These are phyloP conservation scores for Eragrostis curvula DNA, from an alignment of 176 grass and related monocot species.

Conservation along the genomic window DNA sequence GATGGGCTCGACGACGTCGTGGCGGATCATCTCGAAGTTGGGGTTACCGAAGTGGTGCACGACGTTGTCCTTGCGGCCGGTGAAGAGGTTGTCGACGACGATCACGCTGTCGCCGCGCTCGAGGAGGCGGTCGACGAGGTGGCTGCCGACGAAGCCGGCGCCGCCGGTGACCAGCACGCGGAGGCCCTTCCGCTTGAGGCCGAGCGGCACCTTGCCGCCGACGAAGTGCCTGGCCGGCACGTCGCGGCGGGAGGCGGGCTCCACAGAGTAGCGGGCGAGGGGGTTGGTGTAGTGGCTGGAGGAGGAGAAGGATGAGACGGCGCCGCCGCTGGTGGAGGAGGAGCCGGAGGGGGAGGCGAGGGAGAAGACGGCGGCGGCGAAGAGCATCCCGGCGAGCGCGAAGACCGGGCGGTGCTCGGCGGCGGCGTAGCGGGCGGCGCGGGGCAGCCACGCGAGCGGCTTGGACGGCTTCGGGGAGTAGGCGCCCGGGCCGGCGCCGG, in stretches of 20 bases:
- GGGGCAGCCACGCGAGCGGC: conserved; percentile 63
- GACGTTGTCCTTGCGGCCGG: conserved; percentile 89
- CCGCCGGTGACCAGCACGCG: conserved; percentile 90
- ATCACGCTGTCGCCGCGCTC: conserved; percentile 85
- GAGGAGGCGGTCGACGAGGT: conserved; percentile 86
- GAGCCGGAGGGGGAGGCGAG: conserved; percentile 28
- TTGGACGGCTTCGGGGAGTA: conserved; percentile 70
- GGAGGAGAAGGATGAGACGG: background rate
- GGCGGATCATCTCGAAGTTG: conserved; percentile 95
- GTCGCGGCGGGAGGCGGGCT: conserved; percentile 6
- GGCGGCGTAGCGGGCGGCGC: conserved; percentile 59
- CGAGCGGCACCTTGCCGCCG: conserved; percentile 79
- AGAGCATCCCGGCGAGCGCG: conserved; percentile 72
- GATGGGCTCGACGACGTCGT: conserved; percentile 94
- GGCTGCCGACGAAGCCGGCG: conserved; percentile 90
- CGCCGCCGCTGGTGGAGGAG: background rate
- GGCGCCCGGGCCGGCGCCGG: background rate
- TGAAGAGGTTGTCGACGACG: conserved; percentile 98
- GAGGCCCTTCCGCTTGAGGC: conserved; percentile 79
- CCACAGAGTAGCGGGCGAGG: conserved; percentile 45
- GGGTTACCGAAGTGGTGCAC: conserved; percentile 87
- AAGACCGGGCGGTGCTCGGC: conserved; percentile 75
- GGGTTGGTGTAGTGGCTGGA: conserved; percentile 7
- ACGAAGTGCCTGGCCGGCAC: conserved; percentile 50
- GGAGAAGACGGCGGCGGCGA: conserved; percentile 64